Evolutionary conservation across 2,329 filamentous ascomycete species (phyloP).

Genomic region (Aspergillus candidus): DNA sequence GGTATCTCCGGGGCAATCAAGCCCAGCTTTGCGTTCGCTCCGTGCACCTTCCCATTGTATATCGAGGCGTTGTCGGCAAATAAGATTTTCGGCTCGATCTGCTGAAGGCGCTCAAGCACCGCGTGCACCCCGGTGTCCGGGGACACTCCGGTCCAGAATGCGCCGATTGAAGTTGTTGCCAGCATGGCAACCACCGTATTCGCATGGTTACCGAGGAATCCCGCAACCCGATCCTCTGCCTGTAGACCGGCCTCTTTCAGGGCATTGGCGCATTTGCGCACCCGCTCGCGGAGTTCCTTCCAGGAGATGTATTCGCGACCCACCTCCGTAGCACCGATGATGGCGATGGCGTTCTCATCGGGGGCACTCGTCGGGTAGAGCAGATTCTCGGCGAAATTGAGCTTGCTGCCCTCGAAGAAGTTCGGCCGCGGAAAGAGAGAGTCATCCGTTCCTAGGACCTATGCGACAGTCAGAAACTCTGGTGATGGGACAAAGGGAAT

Average conservation of each 20-base stretch:
- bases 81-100: conserved; percentile 75
- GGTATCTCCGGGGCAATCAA: conserved; percentile 66
- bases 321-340: conserved; percentile 77
- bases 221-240: conserved; percentile 57
- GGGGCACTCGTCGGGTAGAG: conserved; percentile 63
- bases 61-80: conserved; percentile 83
- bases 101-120: conserved; percentile 76
- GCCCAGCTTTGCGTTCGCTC: conserved; percentile 70
- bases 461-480: conserved; percentile 8
- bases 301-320: conserved; percentile 63
- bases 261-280: conserved; percentile 65
- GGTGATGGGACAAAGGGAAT: neutral
- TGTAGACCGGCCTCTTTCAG: conserved; percentile 62
- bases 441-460: conserved; percentile 63
- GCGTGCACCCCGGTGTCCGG: conserved; percentile 89
- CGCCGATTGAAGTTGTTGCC: conserved; percentile 72
- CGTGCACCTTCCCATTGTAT: conserved; percentile 87
- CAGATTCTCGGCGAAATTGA: conserved; percentile 95
- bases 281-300: conserved; percentile 71
- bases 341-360: conserved; percentile 57
- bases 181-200: conserved; percentile 86
- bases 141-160: conserved; percentile 87
- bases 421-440: conserved; percentile 79
- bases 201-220: conserved; percentile 82
- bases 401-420: conserved; percentile 71